These are phyloP conservation scores for Pelagophyceae sp. DNA, from an alignment of 352 stramenopile genomes.

Conservation along the genomic window DNA sequence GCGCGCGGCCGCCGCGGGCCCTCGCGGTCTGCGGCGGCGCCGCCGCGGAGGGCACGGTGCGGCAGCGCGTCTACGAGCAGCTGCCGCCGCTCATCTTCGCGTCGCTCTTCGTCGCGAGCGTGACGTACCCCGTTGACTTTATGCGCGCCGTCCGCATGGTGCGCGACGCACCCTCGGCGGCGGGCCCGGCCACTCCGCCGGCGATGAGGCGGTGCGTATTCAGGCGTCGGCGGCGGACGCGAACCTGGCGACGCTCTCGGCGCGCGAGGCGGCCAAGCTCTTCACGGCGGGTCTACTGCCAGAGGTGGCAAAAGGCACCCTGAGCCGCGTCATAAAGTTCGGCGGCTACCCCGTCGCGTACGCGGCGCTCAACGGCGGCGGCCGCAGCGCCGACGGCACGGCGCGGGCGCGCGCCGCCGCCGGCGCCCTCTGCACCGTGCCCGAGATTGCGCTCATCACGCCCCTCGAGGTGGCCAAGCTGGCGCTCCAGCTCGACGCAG, in stretches of 20 bases:
- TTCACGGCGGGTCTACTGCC: conserved; percentile 27
- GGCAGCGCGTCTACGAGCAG: neutral
- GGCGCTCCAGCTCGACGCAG: conserved; percentile 29
- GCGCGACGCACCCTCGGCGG: neutral
- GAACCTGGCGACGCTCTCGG: conserved; percentile 6
- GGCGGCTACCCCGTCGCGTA: conserved; percentile 30
- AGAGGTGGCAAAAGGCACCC: conserved; percentile 27
- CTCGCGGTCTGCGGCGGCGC: neutral
- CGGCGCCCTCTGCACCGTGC: conserved; percentile 27
- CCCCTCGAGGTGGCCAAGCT: conserved; percentile 31
- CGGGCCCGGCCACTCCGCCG: too few relatives aligned
- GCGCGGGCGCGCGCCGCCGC: conserved; percentile 13
- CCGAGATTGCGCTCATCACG: conserved; percentile 31
- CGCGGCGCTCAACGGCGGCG: conserved; percentile 19
- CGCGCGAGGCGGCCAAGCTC: too few relatives aligned
- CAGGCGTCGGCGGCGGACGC: neutral
- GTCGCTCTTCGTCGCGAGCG: conserved; percentile 4
- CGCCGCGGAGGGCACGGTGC: neutral
- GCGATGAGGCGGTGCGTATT: neutral
- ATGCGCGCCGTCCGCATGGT: conserved; percentile 30
- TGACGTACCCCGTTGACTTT: conserved; percentile 32
- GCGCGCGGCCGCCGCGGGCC: too few relatives aligned
- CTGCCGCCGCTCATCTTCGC: neutral
- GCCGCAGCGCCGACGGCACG: conserved; percentile 13
- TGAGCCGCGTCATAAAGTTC: conserved; percentile 31